phyloP scores from a whole-genome alignment of 2,329 filamentous ascomycete species.

The Alternaria triticina region DNA sequence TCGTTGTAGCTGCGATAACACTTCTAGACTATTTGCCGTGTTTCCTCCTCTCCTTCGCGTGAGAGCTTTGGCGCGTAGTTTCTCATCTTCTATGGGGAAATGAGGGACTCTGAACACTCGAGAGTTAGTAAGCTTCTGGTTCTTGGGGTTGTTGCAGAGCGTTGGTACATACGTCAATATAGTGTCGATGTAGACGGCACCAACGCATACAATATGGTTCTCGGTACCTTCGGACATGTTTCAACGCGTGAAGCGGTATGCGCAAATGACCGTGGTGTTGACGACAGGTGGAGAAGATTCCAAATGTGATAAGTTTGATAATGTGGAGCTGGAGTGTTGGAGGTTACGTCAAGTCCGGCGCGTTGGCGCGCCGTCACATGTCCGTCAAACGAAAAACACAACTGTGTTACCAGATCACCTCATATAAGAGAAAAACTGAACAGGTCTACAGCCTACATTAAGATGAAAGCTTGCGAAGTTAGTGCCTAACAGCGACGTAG shows the following conservation, averaged over 20 bases:
- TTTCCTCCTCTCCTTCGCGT: constrained; percentile 73
- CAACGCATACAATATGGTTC: constrained; percentile 66
- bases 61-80: constrained; percentile 69
- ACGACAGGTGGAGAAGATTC: not conserved
- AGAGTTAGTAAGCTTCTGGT: not conserved
- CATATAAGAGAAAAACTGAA: too few species aligned
- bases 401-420: not conserved
- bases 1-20: constrained; percentile 64
- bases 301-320: not conserved
- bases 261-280: not conserved
- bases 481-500: too few species aligned
- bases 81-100: constrained; percentile 74
- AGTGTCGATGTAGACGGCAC: constrained; percentile 74
- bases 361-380: constrained; percentile 4
- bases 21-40: constrained; percentile 73
- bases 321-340: constrained; percentile 6
- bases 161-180: constrained; percentile 48
- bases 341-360: constrained; percentile 2
- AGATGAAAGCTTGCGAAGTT: too few species aligned
- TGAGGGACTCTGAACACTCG: constrained; percentile 61
- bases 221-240: not conserved
- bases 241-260: not conserved
- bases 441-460: too few species aligned
- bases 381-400: not conserved
- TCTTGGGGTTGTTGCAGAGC: not conserved